Evolutionary conservation across 345 rosid genomes (phyloP), one percentile per base, ranked within the genome.

Genomic region (Hibiscus syriacus): DNA sequence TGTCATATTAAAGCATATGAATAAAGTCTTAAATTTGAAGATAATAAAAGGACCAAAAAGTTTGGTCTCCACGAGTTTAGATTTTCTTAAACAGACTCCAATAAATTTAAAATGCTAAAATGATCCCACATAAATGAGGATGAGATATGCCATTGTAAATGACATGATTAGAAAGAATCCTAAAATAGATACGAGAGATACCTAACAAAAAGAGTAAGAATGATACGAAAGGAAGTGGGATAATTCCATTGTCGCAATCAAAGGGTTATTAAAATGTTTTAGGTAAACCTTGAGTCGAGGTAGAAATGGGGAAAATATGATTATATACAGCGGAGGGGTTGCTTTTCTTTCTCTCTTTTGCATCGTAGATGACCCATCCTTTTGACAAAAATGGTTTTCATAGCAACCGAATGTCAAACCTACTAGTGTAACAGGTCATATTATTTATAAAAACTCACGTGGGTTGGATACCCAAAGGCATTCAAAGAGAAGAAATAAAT

Each of bases 321-420:
- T 32, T 32, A 32, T 34, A 45, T 45, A 45, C 11, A 36, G 1
- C 59, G 72, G 52, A 45, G 55, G 49, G 41, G 53, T n/a, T 29
- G 39, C 13, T 27, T 34, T 11, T 11, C 3, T 30, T 30, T 2
- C 34, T 5, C 34, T 43, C 14, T 13, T 43, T 63, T 3, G 53
- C 14, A 46, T 22, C 61, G 39, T 50, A 30, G 68, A 66, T 66
- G 61, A 43, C 71, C 66, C 62, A 20, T 72, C 27, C 19, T 63
- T 77, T 81, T 75, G 80, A 70, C 80, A 68, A 81, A 67, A 41
- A 8, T 53, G 17, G 55, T 29, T 36, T 66, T 19, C 17, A 6
- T 17, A 57, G 66, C 20, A 65, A 66, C 46, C 23, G 55, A 63
- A 65, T 72, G 74, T 80, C 79, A 72, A 80, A 74, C 60, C 52